Evolutionary conservation across 2,329 filamentous ascomycete genomes (phyloP).

Genomic region (Salinomyces thailandicus): DNA sequence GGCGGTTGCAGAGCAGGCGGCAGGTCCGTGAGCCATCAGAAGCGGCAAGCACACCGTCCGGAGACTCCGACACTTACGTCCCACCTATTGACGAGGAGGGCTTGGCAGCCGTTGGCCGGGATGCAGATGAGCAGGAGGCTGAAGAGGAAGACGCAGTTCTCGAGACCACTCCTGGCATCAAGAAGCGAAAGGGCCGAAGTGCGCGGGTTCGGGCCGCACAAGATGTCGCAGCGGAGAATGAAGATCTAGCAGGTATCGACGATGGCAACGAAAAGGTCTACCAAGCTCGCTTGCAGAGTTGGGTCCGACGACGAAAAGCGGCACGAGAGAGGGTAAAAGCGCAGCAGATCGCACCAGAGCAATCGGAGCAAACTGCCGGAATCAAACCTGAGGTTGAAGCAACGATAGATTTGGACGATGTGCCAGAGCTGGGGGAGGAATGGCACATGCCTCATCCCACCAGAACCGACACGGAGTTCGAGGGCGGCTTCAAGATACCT

Average conservation of each 20-base stretch:
- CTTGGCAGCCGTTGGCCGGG: slow-evolving; percentile 30
- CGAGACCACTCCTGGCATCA: slow-evolving; percentile 28
- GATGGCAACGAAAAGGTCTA: slow-evolving; percentile 83
- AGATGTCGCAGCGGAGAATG: slow-evolving; percentile 26
- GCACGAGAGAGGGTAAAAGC: slow-evolving; percentile 39
- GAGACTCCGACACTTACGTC: slow-evolving; percentile 33
- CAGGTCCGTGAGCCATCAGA: slow-evolving; percentile 13
- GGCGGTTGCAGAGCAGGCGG: slow-evolving; percentile 25
- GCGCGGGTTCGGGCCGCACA: slow-evolving; percentile 17
- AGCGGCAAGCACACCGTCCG: slow-evolving; percentile 18
- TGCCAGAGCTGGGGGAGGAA: slow-evolving; percentile 43
- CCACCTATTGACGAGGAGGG: slow-evolving; percentile 32
- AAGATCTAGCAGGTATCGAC: slow-evolving; percentile 59
- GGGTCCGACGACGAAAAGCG: slow-evolving; percentile 55
- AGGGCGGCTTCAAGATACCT: slow-evolving; percentile 67
- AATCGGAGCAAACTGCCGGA: slow-evolving; percentile 13
- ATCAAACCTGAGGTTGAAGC: slow-evolving; percentile 28
- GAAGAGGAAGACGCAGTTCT: slow-evolving; percentile 26
- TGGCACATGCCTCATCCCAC: slow-evolving; percentile 84
- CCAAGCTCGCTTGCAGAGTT: slow-evolving; percentile 61
- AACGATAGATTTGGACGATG: slow-evolving; percentile 18
- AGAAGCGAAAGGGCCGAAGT: slow-evolving; percentile 28
- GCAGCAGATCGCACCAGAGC: not conserved
- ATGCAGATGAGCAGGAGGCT: slow-evolving; percentile 31
- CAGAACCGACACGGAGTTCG: slow-evolving; percentile 62